Conservation (phyloP, 331 rosid genomes). For the Rhamnella rubrinervis region DNA sequence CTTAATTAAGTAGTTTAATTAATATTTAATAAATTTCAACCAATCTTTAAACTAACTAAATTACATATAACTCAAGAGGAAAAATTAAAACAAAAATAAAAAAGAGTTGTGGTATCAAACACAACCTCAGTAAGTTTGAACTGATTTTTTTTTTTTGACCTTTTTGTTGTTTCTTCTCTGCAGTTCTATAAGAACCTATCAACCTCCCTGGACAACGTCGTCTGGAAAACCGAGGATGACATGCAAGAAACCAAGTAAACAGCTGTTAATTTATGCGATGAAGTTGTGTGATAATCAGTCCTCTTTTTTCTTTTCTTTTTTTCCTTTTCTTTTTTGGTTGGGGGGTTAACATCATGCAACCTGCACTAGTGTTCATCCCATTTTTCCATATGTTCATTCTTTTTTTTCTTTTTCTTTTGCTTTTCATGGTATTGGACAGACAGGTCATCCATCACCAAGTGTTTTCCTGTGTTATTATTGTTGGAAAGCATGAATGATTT, state of each 20-base stretch:
- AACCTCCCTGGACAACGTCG: constrained; percentile 76
- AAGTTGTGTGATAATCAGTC: constrained; percentile 15
- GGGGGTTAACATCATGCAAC: not conserved
- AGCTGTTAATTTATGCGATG: not conserved
- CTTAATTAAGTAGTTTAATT: too few relatives aligned
- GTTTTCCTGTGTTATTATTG: constrained; percentile 17
- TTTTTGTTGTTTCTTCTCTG: constrained; percentile 2
- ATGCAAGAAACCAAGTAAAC: constrained; percentile 47
- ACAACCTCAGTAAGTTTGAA: not conserved
- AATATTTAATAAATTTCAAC: too few relatives aligned
- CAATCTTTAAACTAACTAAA: too few relatives aligned
- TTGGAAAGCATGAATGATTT: constrained; percentile 14
- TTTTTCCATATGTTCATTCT: constrained; percentile 45
- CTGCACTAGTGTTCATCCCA: constrained; percentile 1
- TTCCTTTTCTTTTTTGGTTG: not conserved
- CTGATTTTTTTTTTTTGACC: not conserved
- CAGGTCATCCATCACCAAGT: not conserved
- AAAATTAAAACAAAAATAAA: too few relatives aligned
- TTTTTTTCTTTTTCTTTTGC: not conserved
- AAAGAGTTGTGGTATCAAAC: too few relatives aligned
- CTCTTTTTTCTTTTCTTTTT: not conserved
- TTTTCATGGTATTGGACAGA: not conserved
- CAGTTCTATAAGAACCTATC: constrained; percentile 95
- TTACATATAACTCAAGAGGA: too few relatives aligned
- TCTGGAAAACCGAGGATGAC: constrained; percentile 96